Evolutionary conservation across 768 basidiomycete genomes (phyloP), one percentile per base, ranked within the genome.

Genomic region (Podaxis sp.): DNA sequence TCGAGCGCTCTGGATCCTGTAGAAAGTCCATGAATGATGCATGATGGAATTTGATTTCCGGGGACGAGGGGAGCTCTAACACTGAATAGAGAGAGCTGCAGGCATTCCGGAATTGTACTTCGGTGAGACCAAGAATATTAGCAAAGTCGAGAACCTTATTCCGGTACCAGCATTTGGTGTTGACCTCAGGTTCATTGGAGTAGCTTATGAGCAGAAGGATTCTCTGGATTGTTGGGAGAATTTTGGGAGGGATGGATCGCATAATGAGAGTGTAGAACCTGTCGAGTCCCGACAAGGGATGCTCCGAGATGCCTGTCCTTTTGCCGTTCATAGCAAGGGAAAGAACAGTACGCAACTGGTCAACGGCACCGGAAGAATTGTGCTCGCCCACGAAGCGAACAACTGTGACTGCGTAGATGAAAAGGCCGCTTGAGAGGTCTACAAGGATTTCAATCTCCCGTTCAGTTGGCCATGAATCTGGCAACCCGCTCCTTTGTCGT

Each of bases 381-480:
- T 30, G 53, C 17, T 58, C 53, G n/a, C 51, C 36, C 24, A 66
- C 40, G 24, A 56, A 66, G 17, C 51, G 56, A 17, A 66, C 49
- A 17, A 58, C 51, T 8, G 59, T 61, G 7, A 52, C 54, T 2
- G 63, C 58, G 8, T 52, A 64, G 17, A 61, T 54, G 51, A 56
- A 64, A 13, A 40, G 42, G 1, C 62, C 63, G 6, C 63, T 60
- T 11, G 63, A 28, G 15, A 46, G 49, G 1, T 33, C 4, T 0
- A 58, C 58, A 11, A 64, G 59, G 2, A n/a, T 57, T 7, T 52
- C 15, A 22, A 66, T 19, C 5, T 56, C 49, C 4, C 24, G 26
- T 33, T 66, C 59, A 4, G 49, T 33, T 6, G 56, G 65, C 65
- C 65, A 66, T 4, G 59, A 44, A 28, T 52, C 44, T 2, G 26